Evolutionary conservation across 257 asterid species (phyloP).

Genomic region (Handroanthus guayacan): DNA sequence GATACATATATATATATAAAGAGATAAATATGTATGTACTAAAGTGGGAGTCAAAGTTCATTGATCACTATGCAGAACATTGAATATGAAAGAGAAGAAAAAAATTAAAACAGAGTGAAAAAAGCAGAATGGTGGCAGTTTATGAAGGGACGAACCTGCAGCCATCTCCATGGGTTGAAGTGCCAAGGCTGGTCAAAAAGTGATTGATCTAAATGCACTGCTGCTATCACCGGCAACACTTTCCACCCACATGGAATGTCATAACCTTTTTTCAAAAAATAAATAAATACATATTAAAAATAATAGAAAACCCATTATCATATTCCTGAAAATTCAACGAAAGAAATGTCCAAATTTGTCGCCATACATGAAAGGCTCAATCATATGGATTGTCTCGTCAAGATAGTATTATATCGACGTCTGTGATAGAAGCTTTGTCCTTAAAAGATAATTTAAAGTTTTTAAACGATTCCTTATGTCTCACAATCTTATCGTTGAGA

Average conservation of each 20-base stretch:
- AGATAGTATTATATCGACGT: too few relatives aligned
- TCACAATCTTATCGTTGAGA: too few relatives aligned
- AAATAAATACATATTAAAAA: background rate
- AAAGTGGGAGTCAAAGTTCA: background rate
- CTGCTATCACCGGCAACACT: slow-evolving; percentile 93
- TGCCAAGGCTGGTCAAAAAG: slow-evolving; percentile 89
- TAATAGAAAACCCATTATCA: slow-evolving; percentile 1
- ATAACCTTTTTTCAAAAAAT: slow-evolving; percentile 60
- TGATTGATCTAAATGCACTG: slow-evolving; percentile 93
- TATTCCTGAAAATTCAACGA: background rate
- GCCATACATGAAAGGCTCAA: too few relatives aligned
- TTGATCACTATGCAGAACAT: slow-evolving; percentile 1
- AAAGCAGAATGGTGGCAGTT: slow-evolving; percentile 33
- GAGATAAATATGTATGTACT: too few relatives aligned
- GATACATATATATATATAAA: too few relatives aligned
- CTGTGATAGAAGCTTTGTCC: too few relatives aligned
- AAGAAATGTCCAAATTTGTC: too few relatives aligned
- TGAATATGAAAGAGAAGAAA: slow-evolving; percentile 21
- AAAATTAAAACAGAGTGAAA: background rate
- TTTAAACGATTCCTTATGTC: too few relatives aligned
- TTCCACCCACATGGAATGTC: slow-evolving; percentile 99
- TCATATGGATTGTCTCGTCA: too few relatives aligned
- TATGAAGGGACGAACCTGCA: slow-evolving; percentile 44
- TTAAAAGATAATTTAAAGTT: too few relatives aligned
- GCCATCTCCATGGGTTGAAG: slow-evolving; percentile 99